A percentile compares a stretch with the other conserved stretches of the same genome.
Evolutionary conservation across 305 asterid genomes (phyloP).

Genomic region (Fraxinus sp.): DNA sequence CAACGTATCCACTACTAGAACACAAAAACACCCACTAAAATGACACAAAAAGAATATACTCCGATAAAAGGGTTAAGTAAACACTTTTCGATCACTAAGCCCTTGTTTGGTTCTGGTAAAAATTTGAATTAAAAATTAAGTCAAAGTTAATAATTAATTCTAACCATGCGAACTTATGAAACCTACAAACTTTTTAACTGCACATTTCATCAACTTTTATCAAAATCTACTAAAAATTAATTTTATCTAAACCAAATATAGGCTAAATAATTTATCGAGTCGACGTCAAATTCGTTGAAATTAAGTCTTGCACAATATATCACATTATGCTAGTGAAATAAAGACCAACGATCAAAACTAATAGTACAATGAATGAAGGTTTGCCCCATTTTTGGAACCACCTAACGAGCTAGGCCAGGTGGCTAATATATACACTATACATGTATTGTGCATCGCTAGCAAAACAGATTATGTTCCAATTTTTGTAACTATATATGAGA

Average conservation of each 20-base stretch:
- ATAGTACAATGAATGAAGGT: background rate
- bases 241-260: background rate
- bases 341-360: background rate
- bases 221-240: background rate
- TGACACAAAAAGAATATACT: background rate
- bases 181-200: too few relatives aligned
- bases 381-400: background rate
- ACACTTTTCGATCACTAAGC: background rate
- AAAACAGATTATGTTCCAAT: background rate
- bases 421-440: slow-evolving; percentile 6
- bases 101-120: too few relatives aligned
- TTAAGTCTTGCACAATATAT: background rate
- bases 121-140: background rate
- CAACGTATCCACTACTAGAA: background rate
- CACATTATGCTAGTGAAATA: background rate
- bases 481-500: background rate
- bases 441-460: background rate
- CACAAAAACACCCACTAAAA: background rate
- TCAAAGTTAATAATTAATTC: too few relatives aligned
- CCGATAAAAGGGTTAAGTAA: background rate
- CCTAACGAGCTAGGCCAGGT: background rate
- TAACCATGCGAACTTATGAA: too few relatives aligned
- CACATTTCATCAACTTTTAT: background rate
- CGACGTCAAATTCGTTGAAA: background rate
- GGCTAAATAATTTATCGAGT: background rate